Base-by-base conservation (phyloP, 371 early-diverging fungal genomes). In the Dipsacomyces acuminosporus region DNA sequence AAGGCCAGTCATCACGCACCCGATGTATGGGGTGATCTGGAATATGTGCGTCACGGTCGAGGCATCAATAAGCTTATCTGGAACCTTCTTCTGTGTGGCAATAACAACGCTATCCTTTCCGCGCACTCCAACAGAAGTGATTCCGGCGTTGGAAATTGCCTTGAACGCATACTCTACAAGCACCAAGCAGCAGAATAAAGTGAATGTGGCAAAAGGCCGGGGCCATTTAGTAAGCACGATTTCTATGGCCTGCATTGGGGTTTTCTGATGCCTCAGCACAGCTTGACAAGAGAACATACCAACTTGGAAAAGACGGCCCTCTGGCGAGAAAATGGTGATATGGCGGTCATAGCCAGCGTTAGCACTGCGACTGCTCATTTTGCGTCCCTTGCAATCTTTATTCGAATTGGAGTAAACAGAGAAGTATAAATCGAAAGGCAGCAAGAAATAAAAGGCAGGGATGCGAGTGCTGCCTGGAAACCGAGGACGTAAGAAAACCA, bases 301-400 rank as follows among this genome's bases (percentile, higher is more conserved):
- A 57, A 98, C 97, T 92, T 98, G 99, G 74, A 96, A 98, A 64
- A 98, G 85, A 47, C 96, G 82, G 48, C 99, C 99, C 73, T 98
- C 99, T 34, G 98, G 97, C 17, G 98, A 98, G 70, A 98, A 98
- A 77, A 98, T 89, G 53, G 99, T 96, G 74, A 98, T 96, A 72
- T 95, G 94, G 56, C 97, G 87, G 82, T 98, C 98, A 79, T 95
- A 96, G 62, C 94, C 94, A 55, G 92, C 84, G 64, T 81, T 80
- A 50, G 83, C 80, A 22, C 84, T 82, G 62, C 86, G 82, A 69
- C 47, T 54, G 60, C 83, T 82, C 87, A 87, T 87, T 61, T 11
- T n/a, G n/a, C n/a, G n/a, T n/a, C n/a, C n/a, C n/a, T n/a, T n/a
- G n/a, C n/a, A n/a, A n/a, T n/a, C n/a, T n/a, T n/a, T n/a, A n/a